Conservation (phyloP, 257 asterid genomes). For the Eustoma russellianum region DNA sequence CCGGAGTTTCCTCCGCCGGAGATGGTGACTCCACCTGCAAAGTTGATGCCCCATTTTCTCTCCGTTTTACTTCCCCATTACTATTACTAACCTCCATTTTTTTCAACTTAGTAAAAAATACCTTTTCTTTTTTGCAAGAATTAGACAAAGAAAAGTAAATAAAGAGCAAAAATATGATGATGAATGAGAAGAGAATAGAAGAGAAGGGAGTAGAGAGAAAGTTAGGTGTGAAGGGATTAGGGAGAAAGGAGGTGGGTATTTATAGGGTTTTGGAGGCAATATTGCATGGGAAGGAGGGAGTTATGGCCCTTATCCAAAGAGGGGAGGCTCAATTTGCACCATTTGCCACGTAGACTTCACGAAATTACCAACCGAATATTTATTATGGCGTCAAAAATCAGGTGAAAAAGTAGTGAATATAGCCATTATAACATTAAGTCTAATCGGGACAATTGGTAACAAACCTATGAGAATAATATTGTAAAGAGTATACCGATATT, state of each 20-base stretch:
- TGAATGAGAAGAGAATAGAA: not conserved
- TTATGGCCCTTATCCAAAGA: conserved; percentile 7
- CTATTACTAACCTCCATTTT: not conserved
- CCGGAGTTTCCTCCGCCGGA: conserved; percentile 16
- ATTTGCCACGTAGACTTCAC: conserved; percentile 10
- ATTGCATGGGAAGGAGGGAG: conserved; percentile 1
- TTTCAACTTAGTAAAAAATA: no score
- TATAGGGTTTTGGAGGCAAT: conserved; percentile 8
- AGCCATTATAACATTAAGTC: no score
- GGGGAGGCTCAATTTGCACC: not conserved
- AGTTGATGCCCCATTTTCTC: conserved; percentile 19
- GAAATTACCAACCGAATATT: conserved; percentile 1
- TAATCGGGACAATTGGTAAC: no score
- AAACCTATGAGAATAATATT: no score
- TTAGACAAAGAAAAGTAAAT: not conserved
- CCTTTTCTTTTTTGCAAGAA: not conserved
- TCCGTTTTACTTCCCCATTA: no score
- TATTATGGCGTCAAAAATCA: not conserved
- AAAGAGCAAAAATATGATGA: not conserved
- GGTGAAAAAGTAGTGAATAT: no score
- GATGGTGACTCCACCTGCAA: conserved; percentile 12
- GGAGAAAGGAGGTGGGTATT: not conserved
- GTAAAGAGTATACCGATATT: no score
- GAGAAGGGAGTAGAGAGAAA: not conserved
- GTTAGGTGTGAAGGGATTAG: not conserved